Evolutionary conservation across 768 basidiomycete species (phyloP).

Genomic region (Lactarius psammicola): DNA sequence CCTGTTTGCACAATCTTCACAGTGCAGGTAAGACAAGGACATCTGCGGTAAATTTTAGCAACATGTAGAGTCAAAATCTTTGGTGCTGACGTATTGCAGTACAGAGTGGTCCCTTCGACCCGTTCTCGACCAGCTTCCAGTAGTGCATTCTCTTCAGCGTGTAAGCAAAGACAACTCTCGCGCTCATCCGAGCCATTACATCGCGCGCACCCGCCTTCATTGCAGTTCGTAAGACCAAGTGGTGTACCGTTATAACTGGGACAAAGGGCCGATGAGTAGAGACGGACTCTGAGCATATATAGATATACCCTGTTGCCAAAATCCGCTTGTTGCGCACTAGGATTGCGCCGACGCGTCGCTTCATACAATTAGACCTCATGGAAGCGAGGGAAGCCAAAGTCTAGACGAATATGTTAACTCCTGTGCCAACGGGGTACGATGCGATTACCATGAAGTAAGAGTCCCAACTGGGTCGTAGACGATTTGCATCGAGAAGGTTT

Average conservation of each 20-base stretch:
- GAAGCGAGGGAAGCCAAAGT: constrained; percentile 89
- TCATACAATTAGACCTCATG: constrained; percentile 93
- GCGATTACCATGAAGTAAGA: constrained; percentile 87
- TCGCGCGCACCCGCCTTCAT: constrained; percentile 82
- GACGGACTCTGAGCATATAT: constrained; percentile 1
- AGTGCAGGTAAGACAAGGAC: constrained; percentile 94
- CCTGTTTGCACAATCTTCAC: constrained; percentile 97
- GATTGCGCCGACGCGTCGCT: constrained; percentile 91
- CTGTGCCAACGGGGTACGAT: not conserved
- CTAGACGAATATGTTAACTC: constrained; percentile 40
- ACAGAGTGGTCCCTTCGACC: constrained; percentile 82
- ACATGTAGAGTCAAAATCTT: constrained; percentile 13
- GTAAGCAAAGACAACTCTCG: constrained; percentile 88
- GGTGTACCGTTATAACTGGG: constrained; percentile 94
- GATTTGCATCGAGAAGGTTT: constrained; percentile 67
- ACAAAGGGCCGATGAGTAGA: constrained; percentile 8
- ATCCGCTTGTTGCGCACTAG: constrained; percentile 82
- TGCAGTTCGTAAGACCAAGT: constrained; percentile 84
- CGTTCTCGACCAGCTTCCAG: constrained; percentile 92
- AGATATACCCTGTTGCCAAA: constrained; percentile 73
- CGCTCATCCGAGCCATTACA: constrained; percentile 64
- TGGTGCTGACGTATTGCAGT: constrained; percentile 90
- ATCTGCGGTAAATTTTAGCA: constrained; percentile 48
- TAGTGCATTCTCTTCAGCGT: constrained; percentile 97
- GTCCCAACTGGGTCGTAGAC: constrained; percentile 90